Base-by-base conservation (phyloP, 768 basidiomycete genomes). In the Candolleomyces efflorescens region DNA sequence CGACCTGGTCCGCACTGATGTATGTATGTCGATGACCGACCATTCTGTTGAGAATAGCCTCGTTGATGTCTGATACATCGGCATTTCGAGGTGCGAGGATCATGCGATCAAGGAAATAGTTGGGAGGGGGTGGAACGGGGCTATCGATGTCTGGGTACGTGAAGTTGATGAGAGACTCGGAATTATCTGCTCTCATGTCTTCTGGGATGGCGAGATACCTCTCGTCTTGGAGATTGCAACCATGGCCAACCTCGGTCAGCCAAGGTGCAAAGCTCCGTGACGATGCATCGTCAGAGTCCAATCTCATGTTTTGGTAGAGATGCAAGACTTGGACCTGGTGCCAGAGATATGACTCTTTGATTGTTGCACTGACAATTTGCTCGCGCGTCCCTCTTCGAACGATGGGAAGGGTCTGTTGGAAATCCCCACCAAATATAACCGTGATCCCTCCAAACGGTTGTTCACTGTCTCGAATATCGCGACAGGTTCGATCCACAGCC, bases 391-490 rank as follows among this genome's bases (percentile, higher is more conserved):
- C 79, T 60, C 70, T 67, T 0, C 52, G 61, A 49, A 82, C 63
- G 1, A 81, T 75, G 47, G 79, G 79, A 0, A 82, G 71, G 6
- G 64, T 79, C 61, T 83, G 81, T 22, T 70, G 67, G 53, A 77
- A 82, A 61, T 83, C 79, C 1, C 79, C 82, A 52, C 76, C 78
- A 71, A 81, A 78, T 2, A 82, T 54, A 0, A 78, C 62, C 24
- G 74, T 74, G 7, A 80, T 63, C n/a, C 75, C 78, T 43, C 75
- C 79, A 75, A 78, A 83, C 5, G 68, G 68, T 3, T 20, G 32
- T 17, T 70, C 37, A 9, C 56, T 23, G 23, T 67, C 50, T 1
- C 65, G 55, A 4, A 79, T 63, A 62, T 80, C 76, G 5, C 63
- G 55, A 0, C 77, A 52, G 0, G 72, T 71, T 0, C 67, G 49